These are phyloP conservation scores for Phytophthora gonapodyides DNA, from an alignment of 352 stramenopile genomes.

Conservation along the genomic window DNA sequence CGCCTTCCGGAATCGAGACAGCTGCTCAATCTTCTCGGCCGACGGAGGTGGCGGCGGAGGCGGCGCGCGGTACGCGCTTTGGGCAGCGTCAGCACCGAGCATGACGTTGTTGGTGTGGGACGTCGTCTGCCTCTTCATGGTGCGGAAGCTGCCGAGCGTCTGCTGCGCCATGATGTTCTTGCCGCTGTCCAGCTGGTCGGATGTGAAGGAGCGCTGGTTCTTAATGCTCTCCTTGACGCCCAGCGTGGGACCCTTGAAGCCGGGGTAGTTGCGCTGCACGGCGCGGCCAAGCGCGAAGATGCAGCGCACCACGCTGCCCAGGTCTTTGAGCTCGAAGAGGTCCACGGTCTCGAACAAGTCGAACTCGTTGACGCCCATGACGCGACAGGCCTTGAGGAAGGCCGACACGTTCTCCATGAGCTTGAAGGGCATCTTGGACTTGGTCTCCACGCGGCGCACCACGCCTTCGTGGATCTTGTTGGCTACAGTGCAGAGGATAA, in stretches of 20 bases:
- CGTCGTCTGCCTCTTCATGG: constrained; percentile 65
- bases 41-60: constrained; percentile 73
- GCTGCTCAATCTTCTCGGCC: constrained; percentile 69
- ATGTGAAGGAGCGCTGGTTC: constrained; percentile 75
- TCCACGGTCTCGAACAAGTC: constrained; percentile 92
- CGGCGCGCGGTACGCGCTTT: constrained; percentile 56
- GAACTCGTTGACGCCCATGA: constrained; percentile 89
- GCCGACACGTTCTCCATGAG: constrained; percentile 92
- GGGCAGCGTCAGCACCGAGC: constrained; percentile 69
- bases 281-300: constrained; percentile 75
- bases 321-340: constrained; percentile 89
- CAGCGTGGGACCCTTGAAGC: constrained; percentile 75
- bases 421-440: constrained; percentile 93
- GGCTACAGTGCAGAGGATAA: constrained; percentile 82
- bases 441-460: constrained; percentile 74
- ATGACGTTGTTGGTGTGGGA: constrained; percentile 68
- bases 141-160: constrained; percentile 73
- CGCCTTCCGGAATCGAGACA: constrained; percentile 58
- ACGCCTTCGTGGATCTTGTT: constrained; percentile 80
- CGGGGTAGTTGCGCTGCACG: constrained; percentile 73
- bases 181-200: constrained; percentile 67
- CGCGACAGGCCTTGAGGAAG: constrained; percentile 84
- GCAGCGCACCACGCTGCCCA: constrained; percentile 81
- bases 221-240: constrained; percentile 83
- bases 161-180: constrained; percentile 64